Evolutionary conservation across 1,139 yeast genomes (phyloP), one percentile per base, ranked within the genome.

Genomic region (Suhomyces coccinellae): DNA sequence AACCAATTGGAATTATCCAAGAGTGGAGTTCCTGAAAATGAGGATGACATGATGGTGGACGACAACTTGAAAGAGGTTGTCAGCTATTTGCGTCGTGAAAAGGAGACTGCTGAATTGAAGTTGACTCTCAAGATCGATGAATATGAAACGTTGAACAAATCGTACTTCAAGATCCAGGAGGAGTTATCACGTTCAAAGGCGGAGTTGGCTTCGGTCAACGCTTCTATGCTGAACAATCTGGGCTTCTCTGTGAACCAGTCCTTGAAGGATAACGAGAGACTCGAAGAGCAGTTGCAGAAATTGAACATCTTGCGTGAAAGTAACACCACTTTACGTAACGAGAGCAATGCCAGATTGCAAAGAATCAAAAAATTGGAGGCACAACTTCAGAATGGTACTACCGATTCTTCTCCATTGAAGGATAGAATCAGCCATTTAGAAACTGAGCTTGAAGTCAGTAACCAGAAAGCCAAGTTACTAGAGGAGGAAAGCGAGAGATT

Each of bases 301-400:
- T 64, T 89, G 58, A 85, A 81, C 52, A 72, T 87, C 33, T 69
- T 87, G 49, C 79, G 88, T 47, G 96, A 89, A 57, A 85, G 90
- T 56, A 87, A 88, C 57, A 68, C 75, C 13, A 76, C 85, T 8
- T 72, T 89, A 49, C 77, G 95, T 49, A 69, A 73, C 38, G 91
- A 87, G 51, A 63, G 68, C 38, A 56, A 59, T 14, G 48, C 48
- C 11, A 63, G 62, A 36, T 46, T 57, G 17, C 56, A 58, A 30
- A 62, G 57, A 28, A 55, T 71, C 29, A 48, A 50, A 33, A 52
- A 51, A 9, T 58, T 70, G 44, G 61, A 63, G 41, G 48, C 42
- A 1, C 62, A 63, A 38, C 46, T 66, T 13, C 51, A 54, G 10
- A 33, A 45, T 2, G 36, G 57, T 4, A 42, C 54, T 6, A 38